Evolutionary conservation across 2,329 filamentous ascomycete species (phyloP).

Genomic region (Xylariaceae sp.): DNA sequence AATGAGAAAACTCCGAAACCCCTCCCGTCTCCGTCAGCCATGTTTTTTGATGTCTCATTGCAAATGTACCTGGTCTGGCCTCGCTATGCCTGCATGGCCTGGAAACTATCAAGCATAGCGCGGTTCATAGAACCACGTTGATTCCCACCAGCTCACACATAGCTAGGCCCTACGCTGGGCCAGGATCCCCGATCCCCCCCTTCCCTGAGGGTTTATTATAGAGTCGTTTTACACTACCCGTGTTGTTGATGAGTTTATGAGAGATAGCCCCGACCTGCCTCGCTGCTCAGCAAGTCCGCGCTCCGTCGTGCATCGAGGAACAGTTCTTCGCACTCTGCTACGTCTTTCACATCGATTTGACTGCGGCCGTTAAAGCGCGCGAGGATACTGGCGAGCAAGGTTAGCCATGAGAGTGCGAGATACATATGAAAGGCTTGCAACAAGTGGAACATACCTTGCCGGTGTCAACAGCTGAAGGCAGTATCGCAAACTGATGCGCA

Average conservation of each 20-base stretch:
- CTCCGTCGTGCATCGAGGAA: slow-evolving; percentile 79
- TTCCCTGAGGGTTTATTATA: slow-evolving; percentile 1
- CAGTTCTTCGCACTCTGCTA: slow-evolving; percentile 75
- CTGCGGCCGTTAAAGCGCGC: slow-evolving; percentile 74
- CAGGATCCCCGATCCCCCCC: background rate
- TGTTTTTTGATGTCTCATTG: slow-evolving; percentile 12
- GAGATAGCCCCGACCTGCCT: slow-evolving; percentile 60
- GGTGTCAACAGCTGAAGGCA: slow-evolving; percentile 87
- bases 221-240: slow-evolving; percentile 10
- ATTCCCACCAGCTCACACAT: background rate
- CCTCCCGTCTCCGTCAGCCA: slow-evolving; percentile 10
- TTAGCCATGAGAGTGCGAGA: slow-evolving; percentile 18
- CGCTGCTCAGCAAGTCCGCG: slow-evolving; percentile 60
- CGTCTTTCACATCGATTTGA: slow-evolving; percentile 71
- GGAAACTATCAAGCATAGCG: slow-evolving; percentile 3
- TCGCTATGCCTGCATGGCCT: slow-evolving; percentile 6
- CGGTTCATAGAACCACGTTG: background rate
- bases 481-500: slow-evolving; percentile 85
- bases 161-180: background rate
- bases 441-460: slow-evolving; percentile 53
- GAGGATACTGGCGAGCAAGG: slow-evolving; percentile 58
- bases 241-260: slow-evolving; percentile 37
- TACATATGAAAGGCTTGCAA: background rate
- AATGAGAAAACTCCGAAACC: slow-evolving; percentile 19
- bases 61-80: slow-evolving; percentile 10